Evolutionary conservation across 2,329 filamentous ascomycete genomes (phyloP), one percentile per base, ranked within the genome.

Genomic region (Canariomyces notabilis): DNA sequence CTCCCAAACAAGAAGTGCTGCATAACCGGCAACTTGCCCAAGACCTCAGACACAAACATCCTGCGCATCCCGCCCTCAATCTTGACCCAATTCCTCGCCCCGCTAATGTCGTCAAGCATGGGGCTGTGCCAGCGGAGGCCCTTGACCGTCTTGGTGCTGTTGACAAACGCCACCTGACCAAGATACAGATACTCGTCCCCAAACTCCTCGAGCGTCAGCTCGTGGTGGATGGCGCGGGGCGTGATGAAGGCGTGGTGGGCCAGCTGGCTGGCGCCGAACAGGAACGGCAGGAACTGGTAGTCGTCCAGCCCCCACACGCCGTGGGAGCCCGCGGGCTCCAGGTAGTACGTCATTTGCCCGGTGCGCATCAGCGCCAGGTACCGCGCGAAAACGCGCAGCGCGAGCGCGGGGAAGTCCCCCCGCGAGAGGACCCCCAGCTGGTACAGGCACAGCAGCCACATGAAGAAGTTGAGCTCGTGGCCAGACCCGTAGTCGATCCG

Each of bases 281-380:
- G 78, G 64, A 97, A 98, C 0, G 94, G 93, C 1, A 96, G 72
- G 68, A 98, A 98, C 57, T 94, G 90, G 68, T 98, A 96, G 65
- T 98, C 93, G 60, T 98, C 93, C 2, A 98, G 73, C 15, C 93
- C 93, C 93, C 93, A 98, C 19, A 98, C 93, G 33, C 93, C 93
- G 64, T 98, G 93, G 1, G 91, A 96, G 12, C 93, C 93, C 0
- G 93, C 93, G 2, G 93, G 93, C 61, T 98, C 93, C 41, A 98
- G 82, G 61, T 98, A 98, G 69, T 98, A 98, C 3, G 89, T 88
- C 53, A 82, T 83, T 66, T 98, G 93, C 14, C 97, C 77, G 19
- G 78, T 74, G 44, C 90, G 88, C 89, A 97, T 95, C 46, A 97
- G 74, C 40, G 73, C 69, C 37, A 98, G 79, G 64, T 98, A 98